phyloP scores from a whole-genome alignment of 768 basidiomycete genomes.

The Mycena venus region DNA sequence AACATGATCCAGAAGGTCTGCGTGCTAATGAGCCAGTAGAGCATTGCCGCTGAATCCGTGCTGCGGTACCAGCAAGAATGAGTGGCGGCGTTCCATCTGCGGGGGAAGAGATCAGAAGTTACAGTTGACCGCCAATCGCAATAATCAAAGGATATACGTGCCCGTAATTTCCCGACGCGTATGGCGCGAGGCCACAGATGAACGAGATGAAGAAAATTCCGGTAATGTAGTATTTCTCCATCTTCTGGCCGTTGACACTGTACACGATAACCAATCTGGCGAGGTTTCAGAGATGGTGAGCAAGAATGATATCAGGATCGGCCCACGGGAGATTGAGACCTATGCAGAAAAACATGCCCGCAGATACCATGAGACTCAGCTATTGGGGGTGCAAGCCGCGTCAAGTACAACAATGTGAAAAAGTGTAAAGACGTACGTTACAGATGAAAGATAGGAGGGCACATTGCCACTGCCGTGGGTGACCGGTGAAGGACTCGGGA shows the following conservation, averaged over 20 bases:
- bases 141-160: background rate
- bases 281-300: background rate
- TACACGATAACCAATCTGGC: background rate
- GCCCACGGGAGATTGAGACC: slow-evolving; percentile 4
- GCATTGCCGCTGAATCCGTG: slow-evolving; percentile 15
- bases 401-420: no score
- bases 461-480: background rate
- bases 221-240: slow-evolving; percentile 38
- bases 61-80: slow-evolving; percentile 40
- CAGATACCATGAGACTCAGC: background rate
- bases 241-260: background rate
- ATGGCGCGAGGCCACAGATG: slow-evolving; percentile 35
- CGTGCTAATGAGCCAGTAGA: slow-evolving; percentile 42
- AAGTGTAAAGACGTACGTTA: background rate
- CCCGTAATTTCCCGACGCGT: slow-evolving; percentile 42
- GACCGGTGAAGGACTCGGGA: background rate
- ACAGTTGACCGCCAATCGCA: background rate
- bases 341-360: slow-evolving; percentile 11
- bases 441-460: background rate
- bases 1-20: slow-evolving; percentile 41
- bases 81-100: background rate
- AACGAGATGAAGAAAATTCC: slow-evolving; percentile 31
- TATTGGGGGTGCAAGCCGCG: background rate
- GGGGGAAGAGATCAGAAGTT: no score
- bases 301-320: no score